A percentile compares a stretch with the other conserved stretches of the same genome.
phyloP scores from a whole-genome alignment of 225 moss, liverwort and hornwort genomes.

The Pseudisothecium myosuroides region DNA sequence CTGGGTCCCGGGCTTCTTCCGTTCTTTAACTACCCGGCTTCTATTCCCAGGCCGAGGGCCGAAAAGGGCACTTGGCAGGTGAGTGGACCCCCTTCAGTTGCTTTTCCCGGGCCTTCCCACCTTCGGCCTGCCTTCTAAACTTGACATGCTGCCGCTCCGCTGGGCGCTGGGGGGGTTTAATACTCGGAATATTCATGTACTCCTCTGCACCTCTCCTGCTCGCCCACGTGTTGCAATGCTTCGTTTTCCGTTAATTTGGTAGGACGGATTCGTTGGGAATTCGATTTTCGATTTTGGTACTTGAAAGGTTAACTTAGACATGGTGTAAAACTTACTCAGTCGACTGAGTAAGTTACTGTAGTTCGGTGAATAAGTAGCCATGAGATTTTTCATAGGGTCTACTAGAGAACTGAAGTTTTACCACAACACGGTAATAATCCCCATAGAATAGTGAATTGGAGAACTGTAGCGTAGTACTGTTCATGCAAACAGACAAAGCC shows the following conservation, averaged over 20 bases:
- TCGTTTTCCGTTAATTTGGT: not conserved
- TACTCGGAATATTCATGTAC: not conserved
- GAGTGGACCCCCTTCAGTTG: too few relatives aligned
- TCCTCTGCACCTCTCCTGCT: not conserved
- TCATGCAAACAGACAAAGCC: not conserved
- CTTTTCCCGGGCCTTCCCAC: not conserved
- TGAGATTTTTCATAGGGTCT: too few relatives aligned
- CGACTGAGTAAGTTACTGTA: too few relatives aligned
- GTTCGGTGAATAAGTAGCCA: too few relatives aligned
- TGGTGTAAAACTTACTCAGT: too few relatives aligned
- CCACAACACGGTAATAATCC: too few relatives aligned
- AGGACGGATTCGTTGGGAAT: too few relatives aligned
- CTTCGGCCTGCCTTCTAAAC: not conserved
- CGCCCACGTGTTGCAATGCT: not conserved
- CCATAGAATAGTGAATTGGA: too few relatives aligned
- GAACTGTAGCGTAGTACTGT: not conserved
- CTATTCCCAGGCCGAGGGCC: not conserved
- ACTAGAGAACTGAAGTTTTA: too few relatives aligned
- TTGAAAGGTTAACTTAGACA: not conserved
- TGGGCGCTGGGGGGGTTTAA: not conserved
- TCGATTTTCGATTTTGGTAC: too few relatives aligned
- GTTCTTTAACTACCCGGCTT: constrained; percentile 13
- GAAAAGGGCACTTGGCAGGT: not conserved
- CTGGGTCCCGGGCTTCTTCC: not conserved
- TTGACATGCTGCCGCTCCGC: not conserved